Conservation (phyloP, 305 asterid species). For the Ruellia speciosa region DNA sequence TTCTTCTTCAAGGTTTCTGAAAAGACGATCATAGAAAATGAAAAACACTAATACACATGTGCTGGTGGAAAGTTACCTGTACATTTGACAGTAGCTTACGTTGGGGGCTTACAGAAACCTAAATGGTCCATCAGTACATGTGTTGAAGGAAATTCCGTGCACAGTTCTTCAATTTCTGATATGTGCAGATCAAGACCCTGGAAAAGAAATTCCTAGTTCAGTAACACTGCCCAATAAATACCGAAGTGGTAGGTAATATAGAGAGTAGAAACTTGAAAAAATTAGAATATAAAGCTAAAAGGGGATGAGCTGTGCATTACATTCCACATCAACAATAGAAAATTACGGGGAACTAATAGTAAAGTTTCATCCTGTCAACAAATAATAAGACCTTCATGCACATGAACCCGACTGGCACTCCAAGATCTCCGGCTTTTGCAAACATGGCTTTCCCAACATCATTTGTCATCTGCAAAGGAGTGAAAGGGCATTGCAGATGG, state of each 20-base stretch:
- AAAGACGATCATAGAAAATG: slow-evolving; percentile 14
- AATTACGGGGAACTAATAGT: neutral
- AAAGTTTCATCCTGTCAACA: slow-evolving; percentile 1
- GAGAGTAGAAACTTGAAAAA: too few relatives aligned
- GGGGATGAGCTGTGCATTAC: too few relatives aligned
- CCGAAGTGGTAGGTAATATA: neutral
- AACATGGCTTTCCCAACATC: slow-evolving; percentile 71
- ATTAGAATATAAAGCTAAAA: too few relatives aligned
- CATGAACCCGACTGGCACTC: slow-evolving; percentile 87
- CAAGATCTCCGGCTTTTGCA: slow-evolving; percentile 86
- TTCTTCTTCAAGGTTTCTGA: slow-evolving; percentile 54
- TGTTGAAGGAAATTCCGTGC: slow-evolving; percentile 73
- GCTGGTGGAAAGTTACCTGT: slow-evolving; percentile 6
- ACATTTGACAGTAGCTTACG: slow-evolving; percentile 36
- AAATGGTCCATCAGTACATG: slow-evolving; percentile 72
- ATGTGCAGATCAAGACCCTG: slow-evolving; percentile 79
- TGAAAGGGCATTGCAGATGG: slow-evolving; percentile 5
- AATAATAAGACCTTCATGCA: slow-evolving; percentile 58
- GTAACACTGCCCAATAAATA: neutral
- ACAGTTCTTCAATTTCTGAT: slow-evolving; percentile 63
- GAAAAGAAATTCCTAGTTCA: neutral
- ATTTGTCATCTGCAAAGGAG: slow-evolving; percentile 68
- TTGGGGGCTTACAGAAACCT: slow-evolving; percentile 85
- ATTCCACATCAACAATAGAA: too few relatives aligned
- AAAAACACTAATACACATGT: neutral